Percentiles rank a stretch among this genome's conserved stretches.
phyloP scores from a whole-genome alignment of 192 early-diverging fungal species.

The Podila clonocystis region DNA sequence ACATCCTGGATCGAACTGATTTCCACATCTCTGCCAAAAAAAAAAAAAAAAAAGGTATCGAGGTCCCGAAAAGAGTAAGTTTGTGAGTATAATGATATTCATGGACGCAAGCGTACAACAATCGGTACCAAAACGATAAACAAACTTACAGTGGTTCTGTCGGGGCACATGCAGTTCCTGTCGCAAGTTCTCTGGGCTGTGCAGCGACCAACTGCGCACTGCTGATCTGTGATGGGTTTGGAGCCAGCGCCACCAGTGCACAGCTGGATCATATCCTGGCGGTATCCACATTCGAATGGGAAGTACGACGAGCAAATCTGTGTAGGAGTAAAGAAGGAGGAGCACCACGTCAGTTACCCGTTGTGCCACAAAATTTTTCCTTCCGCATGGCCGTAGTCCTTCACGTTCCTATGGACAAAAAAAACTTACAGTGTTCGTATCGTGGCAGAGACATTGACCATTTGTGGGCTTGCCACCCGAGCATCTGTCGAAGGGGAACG shows the following conservation, averaged over 20 bases:
- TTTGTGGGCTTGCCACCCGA: conserved; percentile 2
- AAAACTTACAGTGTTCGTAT: conserved; percentile 18
- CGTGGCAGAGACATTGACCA: conserved; percentile 16
- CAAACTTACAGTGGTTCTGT: not conserved
- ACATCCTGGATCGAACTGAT: conserved; percentile 21
- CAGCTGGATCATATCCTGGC: conserved; percentile 9
- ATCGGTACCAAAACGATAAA: not conserved
- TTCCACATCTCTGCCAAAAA: conserved; percentile 8
- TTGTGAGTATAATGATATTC: not conserved
- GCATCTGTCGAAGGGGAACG: conserved; percentile 14
- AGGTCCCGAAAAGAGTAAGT: not conserved
- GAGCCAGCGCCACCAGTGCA: conserved; percentile 4
- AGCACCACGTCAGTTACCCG: too few relatives aligned
- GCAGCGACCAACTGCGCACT: conserved; percentile 22
- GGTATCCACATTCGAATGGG: conserved; percentile 22
- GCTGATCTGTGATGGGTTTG: not conserved
- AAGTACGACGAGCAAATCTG: conserved; percentile 30
- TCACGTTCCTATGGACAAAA: not conserved
- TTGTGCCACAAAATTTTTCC: not conserved
- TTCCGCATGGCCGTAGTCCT: not conserved
- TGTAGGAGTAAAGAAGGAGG: not conserved
- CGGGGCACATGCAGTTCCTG: conserved; percentile 4
- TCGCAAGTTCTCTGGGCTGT: conserved; percentile 5
- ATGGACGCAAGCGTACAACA: not conserved
- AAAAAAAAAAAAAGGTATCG: not conserved